Conservation (phyloP, 2,329 filamentous ascomycete genomes). For the Dactylella cylindrospora region DNA sequence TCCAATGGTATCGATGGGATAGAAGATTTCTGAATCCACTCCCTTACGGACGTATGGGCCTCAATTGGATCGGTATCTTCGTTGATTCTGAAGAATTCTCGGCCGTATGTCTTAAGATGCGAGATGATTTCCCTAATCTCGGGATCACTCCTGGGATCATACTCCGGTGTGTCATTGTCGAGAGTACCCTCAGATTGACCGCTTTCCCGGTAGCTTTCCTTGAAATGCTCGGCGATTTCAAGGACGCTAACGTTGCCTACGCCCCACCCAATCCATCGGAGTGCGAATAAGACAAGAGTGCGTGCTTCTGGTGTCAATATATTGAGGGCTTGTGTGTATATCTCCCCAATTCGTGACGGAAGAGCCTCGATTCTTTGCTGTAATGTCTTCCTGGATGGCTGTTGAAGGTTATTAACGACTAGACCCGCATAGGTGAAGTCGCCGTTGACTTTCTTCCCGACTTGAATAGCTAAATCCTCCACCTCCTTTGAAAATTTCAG, state of each 20-base stretch:
- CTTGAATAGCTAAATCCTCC: background rate
- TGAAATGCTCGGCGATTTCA: constrained; percentile 28
- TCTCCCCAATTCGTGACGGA: background rate
- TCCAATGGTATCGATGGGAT: background rate
- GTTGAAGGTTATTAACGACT: constrained; percentile 17
- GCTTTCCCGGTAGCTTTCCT: constrained; percentile 5
- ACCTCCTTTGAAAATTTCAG: background rate
- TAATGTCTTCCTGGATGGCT: constrained; percentile 15
- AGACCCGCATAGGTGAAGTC: constrained; percentile 21
- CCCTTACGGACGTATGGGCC: no score
- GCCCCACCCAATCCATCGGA: constrained; percentile 18
- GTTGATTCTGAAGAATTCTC: no score
- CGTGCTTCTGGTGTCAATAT: constrained; percentile 12
- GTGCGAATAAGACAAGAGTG: constrained; percentile 11
- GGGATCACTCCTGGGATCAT: constrained; percentile 17
- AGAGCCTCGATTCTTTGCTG: constrained; percentile 11
- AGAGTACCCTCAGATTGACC: background rate
- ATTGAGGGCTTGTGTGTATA: constrained; percentile 11
- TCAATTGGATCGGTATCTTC: no score
- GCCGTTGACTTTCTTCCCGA: constrained; percentile 15
- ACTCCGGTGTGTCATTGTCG: background rate
- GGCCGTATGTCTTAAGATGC: no score
- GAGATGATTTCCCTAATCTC: constrained; percentile 20
- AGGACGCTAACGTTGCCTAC: constrained; percentile 11
- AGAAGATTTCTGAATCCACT: no score